A percentile compares a stretch with the other conserved stretches of the same genome.
These are phyloP conservation scores for Bacidia rubella DNA, from an alignment of 495 filamentous ascomycete species.

Conservation along the genomic window DNA sequence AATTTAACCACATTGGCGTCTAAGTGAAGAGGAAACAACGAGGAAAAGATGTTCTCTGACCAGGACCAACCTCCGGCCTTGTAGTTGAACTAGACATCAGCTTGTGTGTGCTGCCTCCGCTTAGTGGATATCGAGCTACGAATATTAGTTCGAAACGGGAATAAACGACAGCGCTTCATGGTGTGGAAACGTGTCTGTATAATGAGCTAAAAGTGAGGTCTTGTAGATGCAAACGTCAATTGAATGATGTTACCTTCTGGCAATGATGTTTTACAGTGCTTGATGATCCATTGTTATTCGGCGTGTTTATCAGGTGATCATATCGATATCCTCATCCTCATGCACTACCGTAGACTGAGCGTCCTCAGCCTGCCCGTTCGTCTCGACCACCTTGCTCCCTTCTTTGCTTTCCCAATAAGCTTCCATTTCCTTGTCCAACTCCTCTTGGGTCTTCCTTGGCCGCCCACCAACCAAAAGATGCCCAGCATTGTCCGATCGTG, in stretches of 20 bases:
- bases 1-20: no score
- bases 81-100: no score
- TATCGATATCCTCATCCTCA: conserved; percentile 45
- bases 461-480: conserved; percentile 38
- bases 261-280: neutral
- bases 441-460: conserved; percentile 78
- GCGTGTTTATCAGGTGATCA: conserved; percentile 18
- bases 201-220: no score
- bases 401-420: conserved; percentile 62
- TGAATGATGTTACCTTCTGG: neutral
- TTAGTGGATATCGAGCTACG: no score
- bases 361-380: conserved; percentile 19
- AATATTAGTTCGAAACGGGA: no score
- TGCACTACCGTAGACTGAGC: conserved; percentile 22
- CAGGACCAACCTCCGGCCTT: no score
- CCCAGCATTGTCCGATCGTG: conserved; percentile 22
- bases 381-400: conserved; percentile 19
- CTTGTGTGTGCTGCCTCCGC: no score
- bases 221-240: no score
- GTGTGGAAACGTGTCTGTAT: no score
- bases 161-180: no score
- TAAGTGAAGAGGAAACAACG: no score
- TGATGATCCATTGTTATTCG: neutral
- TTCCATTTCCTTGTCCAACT: conserved; percentile 91
- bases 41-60: no score